Conservation (phyloP, 768 basidiomycete species). For the Baorangia bicolor region DNA sequence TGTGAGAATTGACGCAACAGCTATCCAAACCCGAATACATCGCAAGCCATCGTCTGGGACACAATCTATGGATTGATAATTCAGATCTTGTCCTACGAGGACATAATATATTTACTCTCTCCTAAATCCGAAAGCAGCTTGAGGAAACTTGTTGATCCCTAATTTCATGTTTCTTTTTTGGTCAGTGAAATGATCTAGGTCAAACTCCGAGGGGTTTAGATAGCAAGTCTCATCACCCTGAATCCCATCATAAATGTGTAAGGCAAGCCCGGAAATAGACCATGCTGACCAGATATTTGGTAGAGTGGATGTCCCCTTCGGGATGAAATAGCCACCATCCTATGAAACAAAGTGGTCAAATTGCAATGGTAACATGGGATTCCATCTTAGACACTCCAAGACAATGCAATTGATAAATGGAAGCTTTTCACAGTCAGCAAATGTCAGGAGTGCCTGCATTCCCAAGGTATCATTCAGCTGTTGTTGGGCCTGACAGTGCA, state of each 20-base stretch:
- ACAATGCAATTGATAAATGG: conserved; percentile 39
- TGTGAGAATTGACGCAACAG: conserved; percentile 39
- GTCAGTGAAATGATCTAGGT: conserved; percentile 37
- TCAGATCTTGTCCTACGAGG: background rate
- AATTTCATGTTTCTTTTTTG: conserved; percentile 22
- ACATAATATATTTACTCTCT: conserved; percentile 30
- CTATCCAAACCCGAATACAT: conserved; percentile 43
- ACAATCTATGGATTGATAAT: conserved; percentile 31
- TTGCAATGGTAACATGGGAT: conserved; percentile 35
- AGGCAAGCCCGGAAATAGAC: conserved; percentile 6
- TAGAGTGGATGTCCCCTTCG: conserved; percentile 44
- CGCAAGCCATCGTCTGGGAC: conserved; percentile 46
- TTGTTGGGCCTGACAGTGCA: conserved; percentile 46
- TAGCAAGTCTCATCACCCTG: conserved; percentile 40
- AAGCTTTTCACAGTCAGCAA: conserved; percentile 41
- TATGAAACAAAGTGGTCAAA: conserved; percentile 25
- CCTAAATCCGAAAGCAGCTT: conserved; percentile 42
- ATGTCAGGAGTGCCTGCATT: conserved; percentile 43
- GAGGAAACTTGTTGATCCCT: conserved; percentile 37
- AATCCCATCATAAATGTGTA: conserved; percentile 13
- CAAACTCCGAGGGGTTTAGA: conserved; percentile 41
- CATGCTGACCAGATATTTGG: conserved; percentile 45
- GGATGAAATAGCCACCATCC: conserved; percentile 46
- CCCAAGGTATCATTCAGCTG: conserved; percentile 52
- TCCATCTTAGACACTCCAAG: conserved; percentile 42